phyloP scores from a whole-genome alignment of 2,329 filamentous ascomycete genomes.

The Exophiala bonariae region DNA sequence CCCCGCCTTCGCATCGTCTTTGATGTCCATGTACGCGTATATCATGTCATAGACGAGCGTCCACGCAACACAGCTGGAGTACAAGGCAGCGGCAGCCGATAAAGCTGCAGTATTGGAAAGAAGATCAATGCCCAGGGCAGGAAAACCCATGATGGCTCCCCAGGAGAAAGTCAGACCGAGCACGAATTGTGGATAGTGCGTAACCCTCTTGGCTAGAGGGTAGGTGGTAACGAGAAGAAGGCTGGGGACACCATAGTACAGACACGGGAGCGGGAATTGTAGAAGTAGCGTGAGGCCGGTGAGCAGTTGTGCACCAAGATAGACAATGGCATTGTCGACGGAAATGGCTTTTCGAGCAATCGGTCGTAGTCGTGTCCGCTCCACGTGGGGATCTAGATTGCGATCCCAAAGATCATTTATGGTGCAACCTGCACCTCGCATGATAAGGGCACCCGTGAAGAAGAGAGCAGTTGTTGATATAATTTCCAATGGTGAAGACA shows the following conservation, averaged over 20 bases:
- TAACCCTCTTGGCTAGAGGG: constrained; percentile 54
- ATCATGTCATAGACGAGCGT: constrained; percentile 53
- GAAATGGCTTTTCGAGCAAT: constrained; percentile 54
- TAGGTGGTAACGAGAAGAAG: constrained; percentile 48
- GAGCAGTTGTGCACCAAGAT: constrained; percentile 45
- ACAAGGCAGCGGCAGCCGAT: constrained; percentile 42
- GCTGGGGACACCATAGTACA: constrained; percentile 46
- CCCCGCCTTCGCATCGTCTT: constrained; percentile 50
- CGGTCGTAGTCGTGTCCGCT: constrained; percentile 52
- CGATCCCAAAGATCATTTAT: constrained; percentile 60
- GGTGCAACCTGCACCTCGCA: constrained; percentile 53
- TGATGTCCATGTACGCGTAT: constrained; percentile 54
- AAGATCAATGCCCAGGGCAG: constrained; percentile 47
- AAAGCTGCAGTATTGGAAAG: constrained; percentile 38
- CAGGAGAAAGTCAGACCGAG: constrained; percentile 54
- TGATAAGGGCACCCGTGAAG: constrained; percentile 47
- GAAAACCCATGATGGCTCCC: constrained; percentile 51
- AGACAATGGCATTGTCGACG: constrained; percentile 43
- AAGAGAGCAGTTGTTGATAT: constrained; percentile 40
- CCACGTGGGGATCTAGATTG: constrained; percentile 54
- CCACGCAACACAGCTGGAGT: constrained; percentile 50
- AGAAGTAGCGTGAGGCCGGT: constrained; percentile 44
- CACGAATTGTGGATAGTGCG: constrained; percentile 54
- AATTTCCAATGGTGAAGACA: constrained; percentile 35
- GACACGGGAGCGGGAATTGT: constrained; percentile 42